Evolutionary conservation across 2,329 filamentous ascomycete genomes (phyloP).

Genomic region (Cladosporium velox): DNA sequence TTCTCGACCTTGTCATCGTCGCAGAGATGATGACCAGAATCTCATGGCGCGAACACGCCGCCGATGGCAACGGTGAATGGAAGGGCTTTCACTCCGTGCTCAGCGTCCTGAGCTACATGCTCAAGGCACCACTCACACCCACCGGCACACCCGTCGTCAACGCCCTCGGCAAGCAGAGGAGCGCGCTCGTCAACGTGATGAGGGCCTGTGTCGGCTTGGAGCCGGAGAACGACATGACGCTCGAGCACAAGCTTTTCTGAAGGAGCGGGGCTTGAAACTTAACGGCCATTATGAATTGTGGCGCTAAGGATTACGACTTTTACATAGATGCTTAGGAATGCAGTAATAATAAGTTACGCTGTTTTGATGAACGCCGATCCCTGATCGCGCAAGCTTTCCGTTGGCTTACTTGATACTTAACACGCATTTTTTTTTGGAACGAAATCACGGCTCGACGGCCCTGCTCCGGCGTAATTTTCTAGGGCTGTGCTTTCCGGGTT

Average conservation of each 20-base stretch:
- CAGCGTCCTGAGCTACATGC: conserved; percentile 98
- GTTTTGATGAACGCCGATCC: neutral
- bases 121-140: conserved; percentile 90
- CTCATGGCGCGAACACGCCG: conserved; percentile 68
- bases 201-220: conserved; percentile 94
- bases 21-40: conserved; percentile 99
- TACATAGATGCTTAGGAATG: neutral
- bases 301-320: conserved; percentile 1
- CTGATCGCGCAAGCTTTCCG: conserved; percentile 2
- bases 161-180: conserved; percentile 91
- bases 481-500: neutral
- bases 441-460: neutral
- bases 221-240: conserved; percentile 97
- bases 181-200: conserved; percentile 96
- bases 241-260: conserved; percentile 93
- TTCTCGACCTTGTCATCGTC: conserved; percentile 92
- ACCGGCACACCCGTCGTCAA: conserved; percentile 96
- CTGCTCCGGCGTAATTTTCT: neutral
- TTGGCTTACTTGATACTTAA: neutral
- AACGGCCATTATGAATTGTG: neutral
- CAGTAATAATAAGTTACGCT: neutral
- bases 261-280: neutral
- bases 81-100: conserved; percentile 96
- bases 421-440: neutral
- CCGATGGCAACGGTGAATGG: conserved; percentile 63